Evolutionary conservation across 2,329 filamentous ascomycete species (phyloP), one percentile per base, ranked within the genome.

Genomic region (Neopestalotiopsis clavispora): DNA sequence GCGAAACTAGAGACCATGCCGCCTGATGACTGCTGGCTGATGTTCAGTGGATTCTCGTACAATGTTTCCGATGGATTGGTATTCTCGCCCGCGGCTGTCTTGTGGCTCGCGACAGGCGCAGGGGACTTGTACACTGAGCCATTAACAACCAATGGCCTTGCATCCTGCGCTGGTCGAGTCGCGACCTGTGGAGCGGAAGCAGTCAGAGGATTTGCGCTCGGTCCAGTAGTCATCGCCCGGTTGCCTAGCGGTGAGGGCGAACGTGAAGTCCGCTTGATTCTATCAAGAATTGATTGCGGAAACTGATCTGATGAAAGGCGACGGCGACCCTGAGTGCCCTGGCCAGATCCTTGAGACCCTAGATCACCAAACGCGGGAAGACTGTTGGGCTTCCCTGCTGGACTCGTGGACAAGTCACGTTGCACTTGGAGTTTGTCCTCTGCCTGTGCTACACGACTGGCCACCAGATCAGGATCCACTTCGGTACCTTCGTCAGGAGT

Each of bases 161-260:
- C 76, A 59, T 81, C 81, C 32, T 75, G 72, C 2, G 67, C 72
- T 67, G 73, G 68, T 34, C 74, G 82, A 67, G 72, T 80, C 59
- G 78, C 80, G 60, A 68, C 72, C 14, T 78, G 78, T 1, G 80
- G 70, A 60, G 84, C 83, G 1, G 83, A 77, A 0, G 78, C 77
- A 2, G 82, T 73, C n/a, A 83, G 72, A 2, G 84, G 79, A 0
- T 81, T 78, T 1, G 83, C 80, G 56, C 79, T 78, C 28, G 79
- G 81, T 4, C 80, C 82, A 0, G 79, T 73, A 0, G 85, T 84
- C 40, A 82, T 81, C 1, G 82, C 81, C 62, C 85, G 82, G 58
- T 79, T 77, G 69, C 86, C 84, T 1, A 87, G 77, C 0, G 87
- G 87, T 3, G 87, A 90, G 13, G 86, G 87, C 4, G 87, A 89